These are phyloP conservation scores for Diphasiastrum complanatum DNA, from an alignment of 83 land plant species.

Conservation along the genomic window DNA sequence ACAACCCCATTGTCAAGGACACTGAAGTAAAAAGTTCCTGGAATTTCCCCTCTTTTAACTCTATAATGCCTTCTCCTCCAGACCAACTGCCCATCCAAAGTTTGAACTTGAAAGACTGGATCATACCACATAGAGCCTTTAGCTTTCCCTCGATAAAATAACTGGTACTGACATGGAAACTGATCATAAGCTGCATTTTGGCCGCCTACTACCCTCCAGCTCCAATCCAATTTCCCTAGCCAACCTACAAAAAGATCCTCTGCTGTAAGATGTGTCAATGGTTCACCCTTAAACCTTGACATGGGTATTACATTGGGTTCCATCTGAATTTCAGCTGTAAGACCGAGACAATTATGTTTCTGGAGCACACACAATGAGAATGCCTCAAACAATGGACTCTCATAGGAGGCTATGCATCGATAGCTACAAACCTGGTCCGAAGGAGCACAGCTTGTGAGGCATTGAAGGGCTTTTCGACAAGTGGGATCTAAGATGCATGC, in stretches of 20 bases:
- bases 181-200: slow-evolving; percentile 98
- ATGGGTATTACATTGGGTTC: slow-evolving; percentile 76
- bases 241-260: slow-evolving; percentile 95
- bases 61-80: slow-evolving; percentile 79
- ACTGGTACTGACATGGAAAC: slow-evolving; percentile 87
- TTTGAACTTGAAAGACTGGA: slow-evolving; percentile 75
- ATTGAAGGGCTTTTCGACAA: slow-evolving; percentile 81
- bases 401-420: slow-evolving; percentile 84
- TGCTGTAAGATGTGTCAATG: slow-evolving; percentile 59
- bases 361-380: slow-evolving; percentile 86
- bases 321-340: slow-evolving; percentile 63
- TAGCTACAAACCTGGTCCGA: slow-evolving; percentile 95
- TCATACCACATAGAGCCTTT: slow-evolving; percentile 91
- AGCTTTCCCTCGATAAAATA: slow-evolving; percentile 84
- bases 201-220: slow-evolving; percentile 94
- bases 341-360: slow-evolving; percentile 81
- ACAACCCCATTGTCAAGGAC: slow-evolving; percentile 94
- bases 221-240: slow-evolving; percentile 76
- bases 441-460: slow-evolving; percentile 75
- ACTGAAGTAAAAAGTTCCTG: slow-evolving; percentile 81
- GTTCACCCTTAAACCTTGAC: slow-evolving; percentile 48
- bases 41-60: slow-evolving; percentile 51
- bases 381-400: slow-evolving; percentile 75
- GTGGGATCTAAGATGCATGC: slow-evolving; percentile 76
- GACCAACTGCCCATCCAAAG: slow-evolving; percentile 55